Base-by-base conservation (phyloP, 768 basidiomycete genomes). In the Tylopilus plumbeoviolaceoides region DNA sequence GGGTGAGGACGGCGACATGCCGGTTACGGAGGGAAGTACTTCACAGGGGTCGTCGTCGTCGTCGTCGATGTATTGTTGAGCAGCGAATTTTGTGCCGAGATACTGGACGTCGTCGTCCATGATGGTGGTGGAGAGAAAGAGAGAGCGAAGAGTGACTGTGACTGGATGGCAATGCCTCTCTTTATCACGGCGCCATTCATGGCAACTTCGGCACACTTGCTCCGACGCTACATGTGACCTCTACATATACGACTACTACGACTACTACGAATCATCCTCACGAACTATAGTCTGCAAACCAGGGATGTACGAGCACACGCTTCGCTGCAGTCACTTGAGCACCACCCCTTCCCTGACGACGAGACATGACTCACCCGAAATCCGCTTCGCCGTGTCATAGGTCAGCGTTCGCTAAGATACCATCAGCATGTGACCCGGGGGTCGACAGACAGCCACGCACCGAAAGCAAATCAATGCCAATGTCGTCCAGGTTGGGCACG, bases 311-410 rank as follows among this genome's bases (percentile, higher is more conserved):
- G 7, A 80, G 70, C 4, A 75, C 78, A 55, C 84, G 80, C 71
- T 84, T 85, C 44, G 84, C 84, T 80, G 42, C 8, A 35, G 40
- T 25, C 43, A 50, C 39, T 43, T 30, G 45, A 55, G 41, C 35
- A 57, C 25, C 27, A 42, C n/a, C 30, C 42, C 9, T 38, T 28
- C 46, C 40, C 31, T 31, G 47, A 28, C n/a, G 9, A 15, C 23
- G 14, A 7, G 10, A 27, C 25, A 21, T 11, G 47, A 50, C 82
- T 58, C 65, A 91, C 92, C 92, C 46, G 94, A 97, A 65, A 98
- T 93, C 42, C 94, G 87, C 65, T 88, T 88, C 23, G 92, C 84
- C 0, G 91, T 89, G 69, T 98, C 93, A 67, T 94, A 98, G 6
- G 84, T 83, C 58, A 97, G 70, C 23, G 83, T 86, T 59, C 77